phyloP scores from a whole-genome alignment of 139 green algal species.

The Coelastrella sp. region DNA sequence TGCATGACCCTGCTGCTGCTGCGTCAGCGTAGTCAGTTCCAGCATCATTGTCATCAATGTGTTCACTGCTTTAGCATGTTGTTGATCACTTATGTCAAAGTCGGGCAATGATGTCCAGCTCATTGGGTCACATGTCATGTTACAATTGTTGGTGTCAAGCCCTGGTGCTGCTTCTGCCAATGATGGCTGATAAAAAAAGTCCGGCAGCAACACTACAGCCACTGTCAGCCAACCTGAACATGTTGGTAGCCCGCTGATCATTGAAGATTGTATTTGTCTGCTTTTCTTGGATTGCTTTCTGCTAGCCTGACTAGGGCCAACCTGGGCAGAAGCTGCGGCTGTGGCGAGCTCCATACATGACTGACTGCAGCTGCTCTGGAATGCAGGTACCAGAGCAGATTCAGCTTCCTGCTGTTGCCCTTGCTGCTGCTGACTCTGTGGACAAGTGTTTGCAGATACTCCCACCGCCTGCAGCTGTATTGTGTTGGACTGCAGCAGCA shows the following conservation, averaged over 20 bases:
- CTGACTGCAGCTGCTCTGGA: no score
- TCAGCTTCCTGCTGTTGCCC: constrained; percentile 2
- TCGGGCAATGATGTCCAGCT: not conserved
- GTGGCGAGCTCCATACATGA: not conserved
- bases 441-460: not conserved
- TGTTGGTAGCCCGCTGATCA: no score
- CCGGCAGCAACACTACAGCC: constrained; percentile 8
- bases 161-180: not conserved
- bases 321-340: not conserved
- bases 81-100: not conserved
- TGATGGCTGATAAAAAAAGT: not conserved
- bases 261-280: no score
- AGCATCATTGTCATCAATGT: constrained; percentile 27
- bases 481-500: not conserved
- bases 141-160: not conserved
- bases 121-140: not conserved
- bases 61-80: not conserved
- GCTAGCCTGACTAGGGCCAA: not conserved
- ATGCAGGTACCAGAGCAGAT: not conserved
- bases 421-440: not conserved
- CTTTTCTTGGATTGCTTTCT: not conserved
- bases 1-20: constrained; percentile 7
- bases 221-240: not conserved
- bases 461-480: not conserved
- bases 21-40: not conserved